phyloP scores from a whole-genome alignment of 306 rosid species.

The Urtica urens region DNA sequence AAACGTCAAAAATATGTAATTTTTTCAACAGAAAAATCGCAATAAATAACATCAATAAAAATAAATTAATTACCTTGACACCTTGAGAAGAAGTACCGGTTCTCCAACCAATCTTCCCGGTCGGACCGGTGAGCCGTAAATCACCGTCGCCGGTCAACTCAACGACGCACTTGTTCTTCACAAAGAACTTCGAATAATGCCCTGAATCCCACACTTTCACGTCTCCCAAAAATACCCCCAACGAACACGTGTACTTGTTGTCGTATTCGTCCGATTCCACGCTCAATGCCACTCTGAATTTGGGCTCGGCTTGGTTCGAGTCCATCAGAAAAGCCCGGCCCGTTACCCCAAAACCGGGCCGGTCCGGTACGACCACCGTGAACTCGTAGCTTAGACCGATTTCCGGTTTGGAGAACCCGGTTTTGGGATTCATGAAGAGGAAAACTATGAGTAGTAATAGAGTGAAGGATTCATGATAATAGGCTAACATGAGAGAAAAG shows the following conservation, averaged over 20 bases:
- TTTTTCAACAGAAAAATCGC: too few species aligned
- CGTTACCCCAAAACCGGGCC: conserved; percentile 33
- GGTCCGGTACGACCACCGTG: conserved; percentile 42
- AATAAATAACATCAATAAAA: neutral
- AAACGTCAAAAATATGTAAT: too few species aligned
- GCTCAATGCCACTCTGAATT: conserved; percentile 53
- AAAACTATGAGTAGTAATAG: conserved; percentile 22
- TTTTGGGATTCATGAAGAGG: conserved; percentile 12
- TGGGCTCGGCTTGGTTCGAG: conserved; percentile 31
- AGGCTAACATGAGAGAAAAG: conserved; percentile 41
- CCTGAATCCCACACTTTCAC: conserved; percentile 86
- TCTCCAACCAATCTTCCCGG: conserved; percentile 67
- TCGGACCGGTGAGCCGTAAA: conserved; percentile 62
- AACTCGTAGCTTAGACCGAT: conserved; percentile 35
- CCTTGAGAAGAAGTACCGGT: conserved; percentile 87
- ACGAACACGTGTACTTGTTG: conserved; percentile 56
- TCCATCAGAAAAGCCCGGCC: conserved; percentile 57
- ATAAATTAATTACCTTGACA: conserved; percentile 51
- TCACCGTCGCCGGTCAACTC: conserved; percentile 62
- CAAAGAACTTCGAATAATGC: conserved; percentile 51
- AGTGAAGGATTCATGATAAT: conserved; percentile 15
- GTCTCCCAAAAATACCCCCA: conserved; percentile 71
- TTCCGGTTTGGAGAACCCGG: conserved; percentile 33
- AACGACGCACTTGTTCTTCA: conserved; percentile 44
- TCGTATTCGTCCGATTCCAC: conserved; percentile 36